Conservation (phyloP, 2,329 filamentous ascomycete genomes). For the Pseudogymnoascus pannorum region DNA sequence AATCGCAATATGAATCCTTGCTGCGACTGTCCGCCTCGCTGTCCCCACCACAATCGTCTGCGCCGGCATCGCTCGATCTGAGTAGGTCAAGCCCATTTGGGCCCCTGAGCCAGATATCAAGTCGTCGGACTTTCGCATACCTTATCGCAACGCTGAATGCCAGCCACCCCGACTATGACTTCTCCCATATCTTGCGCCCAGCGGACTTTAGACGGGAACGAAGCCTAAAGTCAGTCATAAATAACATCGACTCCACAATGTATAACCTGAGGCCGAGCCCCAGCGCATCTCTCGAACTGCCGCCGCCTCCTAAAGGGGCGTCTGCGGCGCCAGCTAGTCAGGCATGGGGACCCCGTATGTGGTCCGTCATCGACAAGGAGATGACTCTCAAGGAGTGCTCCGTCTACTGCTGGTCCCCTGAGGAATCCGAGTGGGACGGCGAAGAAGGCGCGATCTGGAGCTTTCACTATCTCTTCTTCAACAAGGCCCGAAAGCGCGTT, state of each 20-base stretch:
- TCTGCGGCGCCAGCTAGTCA: constrained; percentile 41
- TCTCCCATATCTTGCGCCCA: constrained; percentile 83
- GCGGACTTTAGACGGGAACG: constrained; percentile 84
- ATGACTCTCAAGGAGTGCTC: constrained; percentile 87
- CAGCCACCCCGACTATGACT: constrained; percentile 94
- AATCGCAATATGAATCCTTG: constrained; percentile 83
- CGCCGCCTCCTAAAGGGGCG: constrained; percentile 27
- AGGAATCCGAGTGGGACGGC: constrained; percentile 83
- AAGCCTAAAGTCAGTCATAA: constrained; percentile 73
- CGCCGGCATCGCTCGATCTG: constrained; percentile 53
- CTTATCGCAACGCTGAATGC: constrained; percentile 95
- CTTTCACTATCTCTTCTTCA: constrained; percentile 96
- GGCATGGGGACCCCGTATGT: constrained; percentile 83
- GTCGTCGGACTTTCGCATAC: constrained; percentile 88
- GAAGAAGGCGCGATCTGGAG: constrained; percentile 94
- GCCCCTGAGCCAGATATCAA: constrained; percentile 77
- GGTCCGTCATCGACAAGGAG: constrained; percentile 86
- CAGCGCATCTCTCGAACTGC: constrained; percentile 31
- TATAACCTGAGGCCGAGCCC: constrained; percentile 72
- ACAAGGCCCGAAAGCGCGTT: constrained; percentile 82
- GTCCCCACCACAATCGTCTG: constrained; percentile 65
- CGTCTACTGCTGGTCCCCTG: constrained; percentile 82
- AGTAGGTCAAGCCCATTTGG: constrained; percentile 89
- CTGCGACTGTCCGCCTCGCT: constrained; percentile 80
- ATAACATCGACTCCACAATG: constrained; percentile 77